Evolutionary conservation across 192 early-diverging fungal species (phyloP), one percentile per base, ranked within the genome.

Genomic region (Endogone sp.): DNA sequence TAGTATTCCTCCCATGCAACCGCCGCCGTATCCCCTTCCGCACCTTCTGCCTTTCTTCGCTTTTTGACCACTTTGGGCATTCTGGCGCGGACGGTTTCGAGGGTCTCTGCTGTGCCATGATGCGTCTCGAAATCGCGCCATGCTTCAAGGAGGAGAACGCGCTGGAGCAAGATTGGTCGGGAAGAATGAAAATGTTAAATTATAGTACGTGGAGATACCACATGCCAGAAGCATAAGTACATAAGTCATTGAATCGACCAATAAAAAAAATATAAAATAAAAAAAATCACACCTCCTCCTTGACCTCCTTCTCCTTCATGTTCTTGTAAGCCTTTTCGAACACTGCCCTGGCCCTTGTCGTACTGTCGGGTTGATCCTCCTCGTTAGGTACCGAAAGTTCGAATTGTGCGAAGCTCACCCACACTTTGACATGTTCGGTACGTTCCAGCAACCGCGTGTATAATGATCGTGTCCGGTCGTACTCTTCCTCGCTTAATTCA

Each of bases 351-450:
- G 96, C 90, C 27, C 76, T 78, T n/a, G 24, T 63, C 2, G 81
- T 64, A 20, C 60, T 81, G 44, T 66, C 71, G 9, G 79, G 65
- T 11, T 75, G 64, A 21, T 81, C 82, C 28, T 86, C 85, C 56
- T 90, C 85, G 11, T 81, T 74, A 10, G 84, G 78, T 16, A 92
- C 84, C 16, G 83, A 75, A 4, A 88, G 79, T 67, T 99, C 98
- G 67, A 98, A 97, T 49, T 90, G 94, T 58, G 98, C 96, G 77
- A 82, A 91, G 75, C 93, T 94, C 70, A 98, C 91, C 89, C 93
- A 97, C 23, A 98, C 97, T 85, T 98, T 98, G 74, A 97, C 95
- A 65, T 99, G 98, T 24, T 88, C 89, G 22, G 96, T 96, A 64
- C 93, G 84, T 54, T 90, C 71, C 68, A 99, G 76, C 60, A 99